Evolutionary conservation across 2,329 filamentous ascomycete species (phyloP).

Genomic region (Aspergillus sp.): DNA sequence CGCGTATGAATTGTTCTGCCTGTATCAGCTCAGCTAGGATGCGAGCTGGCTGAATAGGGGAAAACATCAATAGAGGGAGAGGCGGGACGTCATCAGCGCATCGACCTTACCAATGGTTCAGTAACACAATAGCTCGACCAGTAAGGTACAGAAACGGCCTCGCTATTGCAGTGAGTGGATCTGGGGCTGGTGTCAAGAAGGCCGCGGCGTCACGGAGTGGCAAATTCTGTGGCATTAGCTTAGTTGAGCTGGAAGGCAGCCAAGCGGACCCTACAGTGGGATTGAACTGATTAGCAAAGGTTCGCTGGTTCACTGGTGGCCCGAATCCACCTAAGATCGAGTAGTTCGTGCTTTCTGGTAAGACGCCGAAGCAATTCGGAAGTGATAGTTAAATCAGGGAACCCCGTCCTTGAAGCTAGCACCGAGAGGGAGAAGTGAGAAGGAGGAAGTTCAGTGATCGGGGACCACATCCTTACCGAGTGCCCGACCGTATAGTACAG

Average conservation of each 20-base stretch:
- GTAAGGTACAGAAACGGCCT: background rate
- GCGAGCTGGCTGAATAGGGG: background rate
- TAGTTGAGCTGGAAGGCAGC: background rate
- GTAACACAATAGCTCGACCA: background rate
- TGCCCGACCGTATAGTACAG: too few species aligned
- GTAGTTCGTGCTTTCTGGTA: too few species aligned
- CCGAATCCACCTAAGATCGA: too few species aligned
- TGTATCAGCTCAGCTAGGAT: background rate
- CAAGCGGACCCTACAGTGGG: too few species aligned
- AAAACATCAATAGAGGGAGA: background rate
- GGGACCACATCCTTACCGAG: background rate
- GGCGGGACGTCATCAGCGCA: background rate
- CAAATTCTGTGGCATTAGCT: constrained; percentile 3
- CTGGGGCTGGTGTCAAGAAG: constrained; percentile 13
- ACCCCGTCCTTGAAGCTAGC: too few species aligned
- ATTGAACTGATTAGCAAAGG: background rate
- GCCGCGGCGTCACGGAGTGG: constrained; percentile 11
- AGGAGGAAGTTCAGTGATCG: background rate
- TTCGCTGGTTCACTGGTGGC: background rate
- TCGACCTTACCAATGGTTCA: background rate
- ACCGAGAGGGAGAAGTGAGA: background rate
- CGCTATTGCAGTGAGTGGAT: constrained; percentile 17
- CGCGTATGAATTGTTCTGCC: background rate
- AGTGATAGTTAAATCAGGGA: too few species aligned
- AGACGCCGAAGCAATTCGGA: too few species aligned